Conservation (phyloP, 2,329 filamentous ascomycete genomes). For the Monosporascus ibericus region DNA sequence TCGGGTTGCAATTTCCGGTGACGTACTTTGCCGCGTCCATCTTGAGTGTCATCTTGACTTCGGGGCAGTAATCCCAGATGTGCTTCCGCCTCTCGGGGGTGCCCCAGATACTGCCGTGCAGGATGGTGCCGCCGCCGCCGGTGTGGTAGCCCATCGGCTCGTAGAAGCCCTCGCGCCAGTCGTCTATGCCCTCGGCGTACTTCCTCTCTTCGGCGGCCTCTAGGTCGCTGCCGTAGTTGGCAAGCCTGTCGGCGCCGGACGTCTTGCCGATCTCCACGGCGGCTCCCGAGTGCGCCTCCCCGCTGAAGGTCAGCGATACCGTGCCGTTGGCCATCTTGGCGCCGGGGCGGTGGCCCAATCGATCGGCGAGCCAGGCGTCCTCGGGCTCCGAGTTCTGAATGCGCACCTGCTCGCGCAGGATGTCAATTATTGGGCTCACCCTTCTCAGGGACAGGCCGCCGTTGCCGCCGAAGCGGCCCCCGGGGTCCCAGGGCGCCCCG, state of each 20-base stretch:
- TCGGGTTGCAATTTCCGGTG: constrained; percentile 38
- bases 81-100: constrained; percentile 39
- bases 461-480: constrained; percentile 41
- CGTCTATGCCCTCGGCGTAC: constrained; percentile 37
- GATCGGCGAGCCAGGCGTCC: constrained; percentile 50
- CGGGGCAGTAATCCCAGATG: constrained; percentile 52
- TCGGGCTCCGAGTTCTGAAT: constrained; percentile 40
- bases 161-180: constrained; percentile 46
- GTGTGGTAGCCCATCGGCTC: constrained; percentile 56
- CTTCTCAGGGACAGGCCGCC: constrained; percentile 47
- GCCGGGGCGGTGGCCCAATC: constrained; percentile 42
- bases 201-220: constrained; percentile 25
- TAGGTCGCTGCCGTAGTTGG: constrained; percentile 17
- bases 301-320: constrained; percentile 41
- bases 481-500: constrained; percentile 42
- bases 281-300: constrained; percentile 39
- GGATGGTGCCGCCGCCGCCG: constrained; percentile 39
- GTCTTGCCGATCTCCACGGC: constrained; percentile 18
- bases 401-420: constrained; percentile 42
- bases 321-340: constrained; percentile 47
- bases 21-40: constrained; percentile 49
- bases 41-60: constrained; percentile 50
- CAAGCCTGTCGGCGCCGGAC: constrained; percentile 5
- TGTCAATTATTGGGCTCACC: constrained; percentile 46
- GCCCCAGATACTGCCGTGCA: constrained; percentile 44